phyloP scores from a whole-genome alignment of 495 filamentous ascomycete species.

The Podospora pseudocomata region DNA sequence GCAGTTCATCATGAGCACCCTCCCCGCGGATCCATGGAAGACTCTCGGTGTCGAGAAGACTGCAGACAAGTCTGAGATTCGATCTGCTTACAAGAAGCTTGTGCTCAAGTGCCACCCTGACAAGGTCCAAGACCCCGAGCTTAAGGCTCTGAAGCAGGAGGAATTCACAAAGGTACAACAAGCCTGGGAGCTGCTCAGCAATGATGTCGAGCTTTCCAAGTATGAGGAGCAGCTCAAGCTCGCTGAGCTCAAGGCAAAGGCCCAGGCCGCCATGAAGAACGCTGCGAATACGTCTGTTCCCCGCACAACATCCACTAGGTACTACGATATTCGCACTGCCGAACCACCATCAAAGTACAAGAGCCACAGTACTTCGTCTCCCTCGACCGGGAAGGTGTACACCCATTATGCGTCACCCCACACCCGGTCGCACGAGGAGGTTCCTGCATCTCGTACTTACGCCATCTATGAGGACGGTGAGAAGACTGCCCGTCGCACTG shows the following conservation, averaged over 20 bases:
- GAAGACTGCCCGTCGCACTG: conserved; percentile 37
- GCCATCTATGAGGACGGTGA: conserved; percentile 32
- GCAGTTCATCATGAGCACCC: conserved; percentile 54
- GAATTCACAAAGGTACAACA: conserved; percentile 93
- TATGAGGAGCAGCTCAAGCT: conserved; percentile 77
- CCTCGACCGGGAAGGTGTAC: conserved; percentile 32
- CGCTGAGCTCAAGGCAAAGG: conserved; percentile 36
- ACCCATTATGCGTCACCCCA: conserved; percentile 29
- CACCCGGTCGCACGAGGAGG: conserved; percentile 44
- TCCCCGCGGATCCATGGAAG: conserved; percentile 80
- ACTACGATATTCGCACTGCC: conserved; percentile 33
- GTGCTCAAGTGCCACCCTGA: conserved; percentile 93
- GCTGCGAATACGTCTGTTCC: conserved; percentile 38
- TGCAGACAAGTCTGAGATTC: conserved; percentile 69
- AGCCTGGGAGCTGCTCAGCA: conserved; percentile 86
- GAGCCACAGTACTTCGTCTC: conserved; percentile 27
- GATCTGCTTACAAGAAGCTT: conserved; percentile 82
- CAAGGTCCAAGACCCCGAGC: conserved; percentile 76
- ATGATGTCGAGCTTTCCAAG: conserved; percentile 63
- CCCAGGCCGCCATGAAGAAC: conserved; percentile 29
- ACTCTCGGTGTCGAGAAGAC: conserved; percentile 72
- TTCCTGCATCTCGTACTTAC: conserved; percentile 24
- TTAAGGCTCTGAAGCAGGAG: conserved; percentile 63
- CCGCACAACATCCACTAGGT: conserved; percentile 25
- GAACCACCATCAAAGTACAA: conserved; percentile 33